phyloP scores from a whole-genome alignment of 106 monocot genomes.

The Platanthera zijinensis region DNA sequence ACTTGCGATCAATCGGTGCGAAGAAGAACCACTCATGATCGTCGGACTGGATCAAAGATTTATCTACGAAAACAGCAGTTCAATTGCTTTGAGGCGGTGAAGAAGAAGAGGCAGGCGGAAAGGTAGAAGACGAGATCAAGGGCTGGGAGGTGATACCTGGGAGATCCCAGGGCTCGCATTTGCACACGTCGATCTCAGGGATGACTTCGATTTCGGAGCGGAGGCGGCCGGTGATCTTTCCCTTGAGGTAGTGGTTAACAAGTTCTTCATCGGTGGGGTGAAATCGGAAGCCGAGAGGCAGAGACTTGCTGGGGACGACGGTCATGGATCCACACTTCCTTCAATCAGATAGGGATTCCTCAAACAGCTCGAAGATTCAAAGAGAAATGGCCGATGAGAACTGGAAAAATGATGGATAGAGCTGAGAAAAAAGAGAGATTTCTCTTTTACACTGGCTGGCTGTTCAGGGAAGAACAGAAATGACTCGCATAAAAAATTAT shows the following conservation, averaged over 20 bases:
- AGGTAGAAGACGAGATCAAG: not conserved
- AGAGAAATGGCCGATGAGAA: too few relatives aligned
- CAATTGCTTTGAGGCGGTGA: not conserved
- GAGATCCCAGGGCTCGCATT: constrained; percentile 76
- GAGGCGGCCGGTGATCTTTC: constrained; percentile 40
- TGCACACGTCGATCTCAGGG: constrained; percentile 64
- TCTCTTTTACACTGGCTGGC: too few relatives aligned
- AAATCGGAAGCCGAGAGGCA: constrained; percentile 69
- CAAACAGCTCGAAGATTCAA: too few relatives aligned
- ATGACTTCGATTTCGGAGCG: constrained; percentile 39
- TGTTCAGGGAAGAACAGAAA: too few relatives aligned
- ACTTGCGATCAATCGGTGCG: constrained; percentile 19
- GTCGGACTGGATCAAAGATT: constrained; percentile 14
- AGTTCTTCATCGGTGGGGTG: constrained; percentile 74
- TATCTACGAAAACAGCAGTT: constrained; percentile 7
- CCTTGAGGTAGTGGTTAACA: constrained; percentile 55
- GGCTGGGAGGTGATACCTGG: constrained; percentile 31
- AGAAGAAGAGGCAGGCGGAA: not conserved
- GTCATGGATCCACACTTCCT: constrained; percentile 12
- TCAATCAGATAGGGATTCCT: too few relatives aligned
- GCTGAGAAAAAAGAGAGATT: too few relatives aligned
- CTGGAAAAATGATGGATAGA: too few relatives aligned
- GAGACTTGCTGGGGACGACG: constrained; percentile 18
- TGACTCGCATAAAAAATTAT: too few relatives aligned
- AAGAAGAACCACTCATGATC: constrained; percentile 23